Evolutionary conservation across 179 eudicot genomes (phyloP).

Genomic region (Actinidia arguta): DNA sequence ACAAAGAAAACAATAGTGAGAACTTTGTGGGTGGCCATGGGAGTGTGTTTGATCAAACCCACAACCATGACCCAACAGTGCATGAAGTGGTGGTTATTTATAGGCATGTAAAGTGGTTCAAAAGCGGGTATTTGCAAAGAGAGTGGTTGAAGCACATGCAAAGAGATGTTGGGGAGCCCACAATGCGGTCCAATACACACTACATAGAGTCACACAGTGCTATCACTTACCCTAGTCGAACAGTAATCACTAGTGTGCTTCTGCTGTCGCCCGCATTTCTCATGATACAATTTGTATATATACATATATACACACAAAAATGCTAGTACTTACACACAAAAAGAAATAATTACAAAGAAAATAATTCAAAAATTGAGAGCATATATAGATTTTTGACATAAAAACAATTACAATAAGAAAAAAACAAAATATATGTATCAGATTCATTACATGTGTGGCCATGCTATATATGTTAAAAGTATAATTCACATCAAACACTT

Average conservation of each 20-base stretch:
- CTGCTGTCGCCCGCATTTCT: slow-evolving; percentile 46
- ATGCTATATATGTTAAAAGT: too few species aligned
- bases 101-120: slow-evolving; percentile 31
- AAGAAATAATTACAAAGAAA: too few species aligned
- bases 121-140: slow-evolving; percentile 25
- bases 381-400: neutral
- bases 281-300: neutral
- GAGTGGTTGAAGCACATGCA: slow-evolving; percentile 26
- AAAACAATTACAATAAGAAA: neutral
- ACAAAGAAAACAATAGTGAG: slow-evolving; percentile 37
- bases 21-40: slow-evolving; percentile 38
- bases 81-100: slow-evolving; percentile 35
- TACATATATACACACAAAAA: neutral
- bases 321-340: neutral
- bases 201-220: neutral
- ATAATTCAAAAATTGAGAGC: too few species aligned
- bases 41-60: neutral
- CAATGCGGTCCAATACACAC: slow-evolving; percentile 8
- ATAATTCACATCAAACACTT: too few species aligned
- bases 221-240: neutral
- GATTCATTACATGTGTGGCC: neutral
- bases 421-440: neutral
- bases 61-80: neutral
- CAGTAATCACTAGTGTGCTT: slow-evolving; percentile 27
- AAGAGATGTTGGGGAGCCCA: slow-evolving; percentile 19